Base-by-base conservation (phyloP, 352 stramenopile genomes). In the Pythium rishiriense region DNA sequence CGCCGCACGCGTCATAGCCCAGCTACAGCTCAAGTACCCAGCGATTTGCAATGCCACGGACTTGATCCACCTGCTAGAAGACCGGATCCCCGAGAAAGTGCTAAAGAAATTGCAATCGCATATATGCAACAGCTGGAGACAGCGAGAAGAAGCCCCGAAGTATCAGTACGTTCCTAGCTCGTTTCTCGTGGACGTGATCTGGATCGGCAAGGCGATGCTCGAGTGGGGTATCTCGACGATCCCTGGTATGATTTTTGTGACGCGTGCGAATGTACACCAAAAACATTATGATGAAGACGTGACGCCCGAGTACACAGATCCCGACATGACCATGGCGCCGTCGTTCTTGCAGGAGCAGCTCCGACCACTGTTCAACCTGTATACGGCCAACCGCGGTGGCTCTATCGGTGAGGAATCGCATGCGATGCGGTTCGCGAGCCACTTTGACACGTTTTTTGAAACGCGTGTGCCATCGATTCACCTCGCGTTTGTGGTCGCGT, bases 1-100 rank as follows among this genome's bases (percentile, higher is more conserved):
- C 35, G 74, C 60, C 0, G 52, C 21, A 0, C 46, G 62, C 0
- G 49, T 75, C 8, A 79, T 73, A 1, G 59, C 61, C 33, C 7
- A 39, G 33, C 33, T 39, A 14, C 37, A 43, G 37, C 37, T 43
- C 6, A 15, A 43, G 37, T 43, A 43, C 37, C 37, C 37, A 14
- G 37, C 37, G 12, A 43, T 43, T n/a, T 14, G 37, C 12, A n/a
- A 8, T 3, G 12, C 37, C 4, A 8, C 10, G 4, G 37, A 43
- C 37, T 43, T 43, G 37, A n/a, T 43, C 11, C 37, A 43, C 19
- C 37, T 43, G 7, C 12, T 43, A 4, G 37, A 43, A 4, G 37
- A 43, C 6, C 37, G 37, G 10, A 43, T 43, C 17, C 37, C 37
- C 7, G 4, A 5, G 7, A 14, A 43, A 7, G 37, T 14, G 12